Percentiles rank a stretch among this genome's conserved stretches.
Conservation (phyloP, 106 monocot genomes). For the Allium cepa region DNA sequence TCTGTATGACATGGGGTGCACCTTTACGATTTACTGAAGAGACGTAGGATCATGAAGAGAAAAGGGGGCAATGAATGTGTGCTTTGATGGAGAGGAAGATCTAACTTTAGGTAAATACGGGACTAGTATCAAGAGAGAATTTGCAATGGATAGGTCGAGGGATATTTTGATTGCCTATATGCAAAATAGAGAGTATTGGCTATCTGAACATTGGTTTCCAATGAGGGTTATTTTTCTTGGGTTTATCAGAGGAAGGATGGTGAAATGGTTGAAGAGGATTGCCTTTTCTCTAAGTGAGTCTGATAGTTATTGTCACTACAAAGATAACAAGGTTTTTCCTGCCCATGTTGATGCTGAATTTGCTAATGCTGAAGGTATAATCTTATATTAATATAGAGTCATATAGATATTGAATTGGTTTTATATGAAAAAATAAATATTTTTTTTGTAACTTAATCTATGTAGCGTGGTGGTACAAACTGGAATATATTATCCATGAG, state of each 20-base stretch:
- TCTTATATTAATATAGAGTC: background rate
- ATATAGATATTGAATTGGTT: background rate
- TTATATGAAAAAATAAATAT: too few species aligned
- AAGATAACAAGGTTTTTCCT: constrained; percentile 81
- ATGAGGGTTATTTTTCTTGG: constrained; percentile 85
- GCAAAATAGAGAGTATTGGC: constrained; percentile 74
- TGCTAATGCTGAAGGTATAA: constrained; percentile 59
- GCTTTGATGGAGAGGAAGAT: constrained; percentile 93
- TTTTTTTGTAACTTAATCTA: background rate
- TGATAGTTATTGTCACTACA: constrained; percentile 67
- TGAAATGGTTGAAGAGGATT: constrained; percentile 88
- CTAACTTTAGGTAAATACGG: constrained; percentile 89
- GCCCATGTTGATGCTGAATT: constrained; percentile 71
- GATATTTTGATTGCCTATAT: constrained; percentile 85
- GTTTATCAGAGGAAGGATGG: constrained; percentile 90
- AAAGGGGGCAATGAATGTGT: constrained; percentile 47
- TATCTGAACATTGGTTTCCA: constrained; percentile 89
- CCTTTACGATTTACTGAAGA: constrained; percentile 56
- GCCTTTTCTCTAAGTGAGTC: constrained; percentile 52
- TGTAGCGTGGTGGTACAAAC: constrained; percentile 97
- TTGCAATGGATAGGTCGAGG: constrained; percentile 78
- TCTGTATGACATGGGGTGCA: constrained; percentile 74
- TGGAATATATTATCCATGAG: constrained; percentile 96
- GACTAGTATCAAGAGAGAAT: constrained; percentile 58
- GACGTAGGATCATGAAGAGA: constrained; percentile 40